Conservation (phyloP, 2,329 filamentous ascomycete species). For the Metarhizium brunneum region DNA sequence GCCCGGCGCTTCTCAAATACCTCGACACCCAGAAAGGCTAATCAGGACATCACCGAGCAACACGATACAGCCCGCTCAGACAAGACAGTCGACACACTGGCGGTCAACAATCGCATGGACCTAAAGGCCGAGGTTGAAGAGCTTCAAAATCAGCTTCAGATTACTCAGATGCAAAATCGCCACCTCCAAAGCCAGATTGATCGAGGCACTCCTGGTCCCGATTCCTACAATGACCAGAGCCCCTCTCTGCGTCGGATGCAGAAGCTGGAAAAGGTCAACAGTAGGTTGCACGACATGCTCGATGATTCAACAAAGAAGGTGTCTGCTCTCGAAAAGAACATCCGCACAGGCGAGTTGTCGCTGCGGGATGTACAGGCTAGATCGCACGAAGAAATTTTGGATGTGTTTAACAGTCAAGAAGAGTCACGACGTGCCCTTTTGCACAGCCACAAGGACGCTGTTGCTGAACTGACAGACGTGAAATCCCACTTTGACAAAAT, state of each 20-base stretch:
- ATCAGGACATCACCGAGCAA: conserved; percentile 47
- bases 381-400: conserved; percentile 88
- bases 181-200: conserved; percentile 85
- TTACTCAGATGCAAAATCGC: conserved; percentile 90
- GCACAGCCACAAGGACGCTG: conserved; percentile 74
- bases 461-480: conserved; percentile 76
- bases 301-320: conserved; percentile 92
- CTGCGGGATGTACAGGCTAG: conserved; percentile 86
- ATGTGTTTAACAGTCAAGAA: conserved; percentile 87
- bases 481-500: conserved; percentile 82
- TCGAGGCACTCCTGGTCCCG: conserved; percentile 51
- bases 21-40: conserved; percentile 68
- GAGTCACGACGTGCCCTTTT: conserved; percentile 74
- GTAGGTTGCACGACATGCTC: conserved; percentile 82
- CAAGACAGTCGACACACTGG: conserved; percentile 68
- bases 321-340: conserved; percentile 76
- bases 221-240: conserved; percentile 66
- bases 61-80: conserved; percentile 79
- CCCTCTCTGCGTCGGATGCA: conserved; percentile 74
- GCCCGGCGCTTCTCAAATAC: conserved; percentile 58
- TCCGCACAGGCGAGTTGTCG: conserved; percentile 79
- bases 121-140: conserved; percentile 84
- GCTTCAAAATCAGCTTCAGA: conserved; percentile 86
- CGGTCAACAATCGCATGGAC: conserved; percentile 84
- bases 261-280: conserved; percentile 88